phyloP scores from a whole-genome alignment of 495 filamentous ascomycete species.

The Bacidia gigantensis region DNA sequence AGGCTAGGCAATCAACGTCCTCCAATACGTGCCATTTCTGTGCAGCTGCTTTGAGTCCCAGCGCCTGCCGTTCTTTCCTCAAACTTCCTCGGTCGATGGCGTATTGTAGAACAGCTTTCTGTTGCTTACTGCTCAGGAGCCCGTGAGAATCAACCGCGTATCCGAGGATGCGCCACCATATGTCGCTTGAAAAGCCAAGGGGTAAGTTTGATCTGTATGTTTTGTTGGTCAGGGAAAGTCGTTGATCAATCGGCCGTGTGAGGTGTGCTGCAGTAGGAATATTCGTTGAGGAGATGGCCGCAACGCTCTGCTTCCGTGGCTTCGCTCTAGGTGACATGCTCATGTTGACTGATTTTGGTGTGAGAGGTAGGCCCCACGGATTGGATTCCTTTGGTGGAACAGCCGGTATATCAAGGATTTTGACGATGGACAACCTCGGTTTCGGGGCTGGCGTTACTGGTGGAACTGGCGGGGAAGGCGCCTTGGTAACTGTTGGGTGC shows the following conservation, averaged over 20 bases:
- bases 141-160: conserved; percentile 22
- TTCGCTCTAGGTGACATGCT: conserved; percentile 12
- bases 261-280: background rate
- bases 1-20: conserved; percentile 22
- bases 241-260: background rate
- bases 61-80: conserved; percentile 19
- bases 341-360: conserved; percentile 10
- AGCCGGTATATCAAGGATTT: conserved; percentile 6
- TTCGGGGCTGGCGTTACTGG: conserved; percentile 16
- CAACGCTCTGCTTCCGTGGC: conserved; percentile 9
- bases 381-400: background rate
- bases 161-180: conserved; percentile 27
- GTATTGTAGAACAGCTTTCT: conserved; percentile 20
- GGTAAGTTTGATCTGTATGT: conserved; percentile 12
- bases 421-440: conserved; percentile 8
- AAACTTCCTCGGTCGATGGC: conserved; percentile 21
- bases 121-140: conserved; percentile 25
- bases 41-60: conserved; percentile 19
- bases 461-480: conserved; percentile 3
- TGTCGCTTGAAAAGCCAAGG: conserved; percentile 19
- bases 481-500: conserved; percentile 19
- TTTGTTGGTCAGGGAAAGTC: background rate
- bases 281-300: background rate
- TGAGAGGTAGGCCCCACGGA: conserved; percentile 6
- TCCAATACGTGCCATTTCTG: conserved; percentile 27